These are phyloP conservation scores for Lithospermum erythrorhizon DNA, from an alignment of 257 asterid genomes.

Conservation along the genomic window DNA sequence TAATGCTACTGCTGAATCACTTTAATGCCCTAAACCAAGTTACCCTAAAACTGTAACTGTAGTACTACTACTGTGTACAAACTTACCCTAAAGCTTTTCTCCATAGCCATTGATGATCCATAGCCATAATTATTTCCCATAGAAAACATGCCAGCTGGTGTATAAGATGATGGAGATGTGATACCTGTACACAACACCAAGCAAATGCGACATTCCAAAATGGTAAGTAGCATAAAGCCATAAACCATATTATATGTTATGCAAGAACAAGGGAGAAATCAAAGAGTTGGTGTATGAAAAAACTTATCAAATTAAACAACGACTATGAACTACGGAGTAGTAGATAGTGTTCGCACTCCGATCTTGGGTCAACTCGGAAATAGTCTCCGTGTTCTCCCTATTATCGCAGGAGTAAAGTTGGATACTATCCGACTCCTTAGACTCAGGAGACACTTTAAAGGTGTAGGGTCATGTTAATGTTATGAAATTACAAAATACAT, in stretches of 20 bases:
- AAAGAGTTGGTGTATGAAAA: too few relatives aligned
- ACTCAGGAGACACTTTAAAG: too few relatives aligned
- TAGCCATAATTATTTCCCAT: slow-evolving; percentile 37
- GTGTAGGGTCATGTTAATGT: too few relatives aligned
- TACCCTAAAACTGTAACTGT: neutral
- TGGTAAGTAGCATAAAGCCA: slow-evolving; percentile 3
- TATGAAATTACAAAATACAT: neutral
- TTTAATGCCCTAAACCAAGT: neutral
- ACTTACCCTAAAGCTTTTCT: slow-evolving; percentile 65
- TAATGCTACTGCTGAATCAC: neutral
- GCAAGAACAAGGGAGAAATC: neutral
- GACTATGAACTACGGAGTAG: too few relatives aligned
- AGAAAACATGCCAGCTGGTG: slow-evolving; percentile 20
- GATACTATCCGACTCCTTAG: too few relatives aligned
- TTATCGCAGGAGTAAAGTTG: too few relatives aligned
- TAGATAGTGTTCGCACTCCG: too few relatives aligned
- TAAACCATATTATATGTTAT: neutral
- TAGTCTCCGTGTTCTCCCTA: too few relatives aligned
- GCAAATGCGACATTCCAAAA: neutral
- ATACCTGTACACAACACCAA: slow-evolving; percentile 23
- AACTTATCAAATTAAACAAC: too few relatives aligned
- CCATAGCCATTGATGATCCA: slow-evolving; percentile 66
- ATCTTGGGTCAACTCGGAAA: too few relatives aligned
- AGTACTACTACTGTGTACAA: neutral
- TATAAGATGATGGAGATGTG: slow-evolving; percentile 40